These are phyloP conservation scores for Starmera dryadoides DNA, from an alignment of 805 yeast species.

Conservation along the genomic window DNA sequence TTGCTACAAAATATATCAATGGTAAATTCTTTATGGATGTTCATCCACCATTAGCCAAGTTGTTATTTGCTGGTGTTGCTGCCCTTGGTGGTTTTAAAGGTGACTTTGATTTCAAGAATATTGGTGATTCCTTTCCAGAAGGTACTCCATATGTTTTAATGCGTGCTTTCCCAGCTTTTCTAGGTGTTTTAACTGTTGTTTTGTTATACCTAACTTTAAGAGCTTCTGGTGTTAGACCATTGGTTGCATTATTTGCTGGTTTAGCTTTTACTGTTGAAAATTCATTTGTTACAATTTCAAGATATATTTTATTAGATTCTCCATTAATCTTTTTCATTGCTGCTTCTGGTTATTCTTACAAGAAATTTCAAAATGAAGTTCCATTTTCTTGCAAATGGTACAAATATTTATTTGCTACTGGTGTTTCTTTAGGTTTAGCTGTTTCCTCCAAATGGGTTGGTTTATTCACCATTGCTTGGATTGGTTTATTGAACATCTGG, in stretches of 20 bases:
- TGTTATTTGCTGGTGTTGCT: constrained; percentile 69
- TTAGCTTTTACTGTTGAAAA: constrained; percentile 57
- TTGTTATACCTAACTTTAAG: constrained; percentile 63
- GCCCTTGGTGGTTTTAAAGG: constrained; percentile 66
- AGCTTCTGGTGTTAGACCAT: constrained; percentile 62
- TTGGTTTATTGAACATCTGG: constrained; percentile 52
- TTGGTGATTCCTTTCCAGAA: constrained; percentile 57
- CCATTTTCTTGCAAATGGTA: constrained; percentile 57
- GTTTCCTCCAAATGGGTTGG: constrained; percentile 82
- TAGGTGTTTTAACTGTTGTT: constrained; percentile 63
- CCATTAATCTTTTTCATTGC: constrained; percentile 77
- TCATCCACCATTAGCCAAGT: constrained; percentile 75
- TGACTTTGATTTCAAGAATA: constrained; percentile 55
- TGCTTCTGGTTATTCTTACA: constrained; percentile 55
- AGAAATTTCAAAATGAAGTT: constrained; percentile 55
- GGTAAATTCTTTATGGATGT: constrained; percentile 67
- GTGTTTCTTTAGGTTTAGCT: constrained; percentile 67
- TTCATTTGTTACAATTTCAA: constrained; percentile 60
- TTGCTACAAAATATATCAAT: constrained; percentile 71
- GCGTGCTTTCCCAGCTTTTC: constrained; percentile 62
- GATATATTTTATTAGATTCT: constrained; percentile 69
- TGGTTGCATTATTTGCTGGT: constrained; percentile 52
- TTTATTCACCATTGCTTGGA: constrained; percentile 73
- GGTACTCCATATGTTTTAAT: constrained; percentile 55
- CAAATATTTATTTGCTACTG: constrained; percentile 55